Percentiles rank a stretch among this genome's conserved stretches.
These are phyloP conservation scores for Stachybotrys elegans DNA, from an alignment of 2,329 filamentous ascomycete genomes.

Conservation along the genomic window DNA sequence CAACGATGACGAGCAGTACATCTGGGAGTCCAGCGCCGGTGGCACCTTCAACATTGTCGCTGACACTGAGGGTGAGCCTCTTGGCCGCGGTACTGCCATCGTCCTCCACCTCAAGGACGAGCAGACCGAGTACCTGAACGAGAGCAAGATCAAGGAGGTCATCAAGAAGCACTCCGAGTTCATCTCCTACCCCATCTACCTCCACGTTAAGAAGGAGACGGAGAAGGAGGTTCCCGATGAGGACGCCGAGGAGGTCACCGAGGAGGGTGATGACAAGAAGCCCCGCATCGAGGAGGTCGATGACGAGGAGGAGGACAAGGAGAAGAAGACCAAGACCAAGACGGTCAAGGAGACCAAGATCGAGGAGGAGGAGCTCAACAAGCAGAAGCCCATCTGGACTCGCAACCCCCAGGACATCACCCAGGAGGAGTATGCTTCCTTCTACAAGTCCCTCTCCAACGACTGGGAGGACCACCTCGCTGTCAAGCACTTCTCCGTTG, in stretches of 20 bases:
- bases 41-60: constrained; percentile 92
- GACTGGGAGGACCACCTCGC: constrained; percentile 99
- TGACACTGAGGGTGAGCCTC: constrained; percentile 84
- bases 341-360: constrained; percentile 98
- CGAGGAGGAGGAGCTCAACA: constrained; percentile 99
- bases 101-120: constrained; percentile 99
- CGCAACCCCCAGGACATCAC: constrained; percentile 94
- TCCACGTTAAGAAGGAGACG: constrained; percentile 98
- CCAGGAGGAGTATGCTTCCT: constrained; percentile 93
- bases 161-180: constrained; percentile 99
- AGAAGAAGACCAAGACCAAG: constrained; percentile 98
- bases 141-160: constrained; percentile 99
- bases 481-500: constrained; percentile 99
- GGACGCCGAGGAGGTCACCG: constrained; percentile 65
- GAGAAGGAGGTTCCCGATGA: constrained; percentile 99
- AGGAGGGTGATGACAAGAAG: constrained; percentile 87
- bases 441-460: constrained; percentile 99
- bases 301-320: constrained; percentile 75
- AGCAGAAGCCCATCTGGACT: constrained; percentile 99
- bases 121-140: constrained; percentile 96
- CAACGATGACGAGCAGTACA: constrained; percentile 99
- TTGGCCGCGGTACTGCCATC: constrained; percentile 96
- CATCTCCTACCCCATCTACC: constrained; percentile 99
- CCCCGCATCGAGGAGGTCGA: constrained; percentile 91
- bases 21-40: constrained; percentile 97